A percentile compares a stretch with the other conserved stretches of the same genome.
Evolutionary conservation across 225 moss, liverwort and hornwort genomes (phyloP).

Genomic region (Neckera pumila): DNA sequence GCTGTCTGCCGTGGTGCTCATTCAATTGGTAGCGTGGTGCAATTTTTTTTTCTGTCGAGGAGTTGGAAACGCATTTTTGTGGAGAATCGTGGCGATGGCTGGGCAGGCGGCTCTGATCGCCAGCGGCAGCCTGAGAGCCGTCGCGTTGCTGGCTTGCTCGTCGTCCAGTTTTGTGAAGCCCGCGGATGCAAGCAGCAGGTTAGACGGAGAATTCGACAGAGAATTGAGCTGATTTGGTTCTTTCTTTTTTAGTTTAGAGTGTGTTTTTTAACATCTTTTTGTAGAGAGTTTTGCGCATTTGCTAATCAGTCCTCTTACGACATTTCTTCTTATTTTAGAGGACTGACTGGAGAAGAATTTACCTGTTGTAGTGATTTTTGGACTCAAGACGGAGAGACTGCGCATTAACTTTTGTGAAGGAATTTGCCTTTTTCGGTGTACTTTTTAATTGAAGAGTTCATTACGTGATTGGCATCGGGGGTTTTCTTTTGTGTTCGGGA

Average conservation of each 20-base stretch:
- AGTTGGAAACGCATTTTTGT: not conserved
- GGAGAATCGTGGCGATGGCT: not conserved
- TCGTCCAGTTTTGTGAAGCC: conserved; percentile 6
- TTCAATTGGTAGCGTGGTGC: not conserved
- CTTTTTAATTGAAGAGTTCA: not conserved
- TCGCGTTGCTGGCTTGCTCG: conserved; percentile 13
- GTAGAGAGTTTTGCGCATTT: not conserved
- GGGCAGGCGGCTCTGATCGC: conserved; percentile 40
- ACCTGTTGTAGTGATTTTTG: not conserved
- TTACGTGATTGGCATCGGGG: not conserved
- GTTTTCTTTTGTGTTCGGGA: not conserved
- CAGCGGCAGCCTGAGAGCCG: not conserved
- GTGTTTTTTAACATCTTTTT: not conserved
- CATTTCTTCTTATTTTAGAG: not conserved
- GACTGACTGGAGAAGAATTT: not conserved
- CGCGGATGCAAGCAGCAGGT: not conserved
- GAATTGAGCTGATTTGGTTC: not conserved
- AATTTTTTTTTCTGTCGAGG: not conserved
- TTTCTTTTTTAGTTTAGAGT: not conserved
- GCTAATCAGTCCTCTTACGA: not conserved
- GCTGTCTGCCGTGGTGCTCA: not conserved
- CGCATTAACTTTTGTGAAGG: not conserved
- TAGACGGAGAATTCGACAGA: not conserved
- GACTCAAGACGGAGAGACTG: not conserved
- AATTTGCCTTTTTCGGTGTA: not conserved